Base-by-base conservation (phyloP, 108 stramenopile species). In the Skeletonema marinoi region DNA sequence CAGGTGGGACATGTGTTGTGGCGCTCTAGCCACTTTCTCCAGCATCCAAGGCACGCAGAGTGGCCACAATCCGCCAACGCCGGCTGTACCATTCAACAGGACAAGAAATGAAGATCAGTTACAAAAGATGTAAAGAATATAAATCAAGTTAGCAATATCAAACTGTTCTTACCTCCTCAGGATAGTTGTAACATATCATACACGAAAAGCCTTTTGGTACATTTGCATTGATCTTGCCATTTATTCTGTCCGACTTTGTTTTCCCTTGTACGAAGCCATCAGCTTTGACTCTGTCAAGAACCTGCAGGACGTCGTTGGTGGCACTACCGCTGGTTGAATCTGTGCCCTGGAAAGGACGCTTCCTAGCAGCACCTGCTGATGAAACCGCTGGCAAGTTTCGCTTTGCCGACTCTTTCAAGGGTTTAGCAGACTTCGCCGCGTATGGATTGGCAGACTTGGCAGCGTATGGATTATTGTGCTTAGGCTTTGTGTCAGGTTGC, bases 1-100 rank as follows among this genome's bases (percentile, higher is more conserved):
- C 94, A 95, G 30, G 35, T 58, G 7, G 91, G 88, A 67, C 94
- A 95, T 12, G 88, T 87, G 25, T 60, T 48, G 19, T 73, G 74
- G 29, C 84, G 79, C 8, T 76, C 59, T n/a, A 95, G 78, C 94
- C 94, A 95, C 17, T 71, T 44, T 59, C 65, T 59, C 94, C 94
- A 95, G 50, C 88, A 91, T 31, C 48, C 33, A 8, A 60, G 30
- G 63, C 90, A 90, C 8, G 86, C 86, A 17, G 82, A 71, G 58
- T 90, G 90, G 8, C 82, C 83, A 72, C 94, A 95, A 12, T 81
- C 74, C 21, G 90, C 71, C 65, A 92, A 80, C 60, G 86, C 81
- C 25, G 86, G 86, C 78, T 90, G n/a, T 1, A 66, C 0, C 50
- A 14, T 39, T 35, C 46, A 61, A 35, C 48, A 29, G 3, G 25